phyloP scores from a whole-genome alignment of 1,284 basidiomycete genomes.

The Austropuccinia psidii region DNA sequence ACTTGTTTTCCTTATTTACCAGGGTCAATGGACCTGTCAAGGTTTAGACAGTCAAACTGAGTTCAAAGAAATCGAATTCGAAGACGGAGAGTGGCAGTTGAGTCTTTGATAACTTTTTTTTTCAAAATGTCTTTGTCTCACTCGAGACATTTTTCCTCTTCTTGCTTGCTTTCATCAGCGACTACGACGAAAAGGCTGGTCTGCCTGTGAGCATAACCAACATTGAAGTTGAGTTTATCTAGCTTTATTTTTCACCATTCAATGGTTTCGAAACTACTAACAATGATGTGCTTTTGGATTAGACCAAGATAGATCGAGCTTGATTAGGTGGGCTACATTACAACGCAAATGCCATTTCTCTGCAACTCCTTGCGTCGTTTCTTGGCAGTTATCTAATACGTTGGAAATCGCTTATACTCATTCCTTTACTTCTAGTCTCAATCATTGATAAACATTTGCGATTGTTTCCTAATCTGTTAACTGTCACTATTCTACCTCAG shows the following conservation, averaged over 20 bases:
- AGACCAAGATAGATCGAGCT: too few species aligned
- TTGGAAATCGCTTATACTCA: too few species aligned
- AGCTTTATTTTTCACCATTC: background rate
- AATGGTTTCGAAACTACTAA: too few species aligned
- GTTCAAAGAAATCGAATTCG: conserved; percentile 32
- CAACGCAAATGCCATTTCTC: too few species aligned
- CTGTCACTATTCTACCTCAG: too few species aligned
- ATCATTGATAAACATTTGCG: too few species aligned
- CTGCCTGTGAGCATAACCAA: conserved; percentile 23
- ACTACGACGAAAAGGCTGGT: conserved; percentile 33
- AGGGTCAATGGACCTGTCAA: conserved; percentile 31
- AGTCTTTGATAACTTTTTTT: background rate
- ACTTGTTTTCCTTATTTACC: background rate
- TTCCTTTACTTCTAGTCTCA: too few species aligned
- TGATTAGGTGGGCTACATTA: too few species aligned
- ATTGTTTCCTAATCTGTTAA: too few species aligned
- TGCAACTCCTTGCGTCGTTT: too few species aligned
- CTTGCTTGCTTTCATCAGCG: background rate
- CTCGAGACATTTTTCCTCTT: background rate
- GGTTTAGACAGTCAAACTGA: conserved; percentile 13
- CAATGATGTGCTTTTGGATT: too few species aligned
- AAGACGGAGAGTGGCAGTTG: conserved; percentile 36
- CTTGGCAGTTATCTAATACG: too few species aligned
- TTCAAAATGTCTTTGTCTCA: background rate
- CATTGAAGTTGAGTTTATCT: conserved; percentile 12